These are phyloP conservation scores for Hypsizygus ulmarius DNA, from an alignment of 1,284 basidiomycete species.

Conservation along the genomic window DNA sequence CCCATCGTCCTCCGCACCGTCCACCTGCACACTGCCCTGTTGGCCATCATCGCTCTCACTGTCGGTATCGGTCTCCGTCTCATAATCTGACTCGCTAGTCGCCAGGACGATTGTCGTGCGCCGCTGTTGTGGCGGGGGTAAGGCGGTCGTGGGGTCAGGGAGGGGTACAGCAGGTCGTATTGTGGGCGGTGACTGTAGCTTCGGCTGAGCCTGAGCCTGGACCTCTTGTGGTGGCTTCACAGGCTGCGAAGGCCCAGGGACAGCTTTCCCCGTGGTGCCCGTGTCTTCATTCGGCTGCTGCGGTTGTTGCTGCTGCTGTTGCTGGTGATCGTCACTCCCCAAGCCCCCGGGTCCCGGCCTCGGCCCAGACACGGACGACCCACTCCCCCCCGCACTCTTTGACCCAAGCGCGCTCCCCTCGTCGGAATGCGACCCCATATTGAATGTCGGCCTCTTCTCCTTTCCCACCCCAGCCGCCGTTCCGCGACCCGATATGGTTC, in stretches of 20 bases:
- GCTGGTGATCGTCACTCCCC: conserved; percentile 3
- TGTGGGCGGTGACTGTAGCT: conserved; percentile 6
- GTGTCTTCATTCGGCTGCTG: too few species aligned
- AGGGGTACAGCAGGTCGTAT: conserved; percentile 11
- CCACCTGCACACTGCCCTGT: conserved; percentile 37
- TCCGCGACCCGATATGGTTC: conserved; percentile 3
- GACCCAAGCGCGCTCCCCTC: conserved; percentile 34
- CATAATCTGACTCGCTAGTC: conserved; percentile 34
- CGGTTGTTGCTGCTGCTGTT: too few species aligned
- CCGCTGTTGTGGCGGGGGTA: conserved; percentile 22
- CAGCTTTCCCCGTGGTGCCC: too few species aligned
- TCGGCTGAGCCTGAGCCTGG: conserved; percentile 19
- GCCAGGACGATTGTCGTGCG: conserved; percentile 34
- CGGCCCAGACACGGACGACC: conserved; percentile 24
- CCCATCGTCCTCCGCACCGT: conserved; percentile 46
- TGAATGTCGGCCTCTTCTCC: conserved; percentile 39
- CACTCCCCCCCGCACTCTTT: conserved; percentile 42
- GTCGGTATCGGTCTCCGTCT: conserved; percentile 42
- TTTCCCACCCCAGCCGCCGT: conserved; percentile 5
- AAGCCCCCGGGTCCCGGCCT: conserved; percentile 7
- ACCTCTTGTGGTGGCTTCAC: too few species aligned
- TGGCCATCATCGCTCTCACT: conserved; percentile 33
- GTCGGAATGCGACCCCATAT: conserved; percentile 54
- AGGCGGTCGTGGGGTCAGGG: conserved; percentile 14
- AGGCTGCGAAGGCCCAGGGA: too few species aligned